Conservation (phyloP, 73 alveolate species). For the Stentor roeselii region DNA sequence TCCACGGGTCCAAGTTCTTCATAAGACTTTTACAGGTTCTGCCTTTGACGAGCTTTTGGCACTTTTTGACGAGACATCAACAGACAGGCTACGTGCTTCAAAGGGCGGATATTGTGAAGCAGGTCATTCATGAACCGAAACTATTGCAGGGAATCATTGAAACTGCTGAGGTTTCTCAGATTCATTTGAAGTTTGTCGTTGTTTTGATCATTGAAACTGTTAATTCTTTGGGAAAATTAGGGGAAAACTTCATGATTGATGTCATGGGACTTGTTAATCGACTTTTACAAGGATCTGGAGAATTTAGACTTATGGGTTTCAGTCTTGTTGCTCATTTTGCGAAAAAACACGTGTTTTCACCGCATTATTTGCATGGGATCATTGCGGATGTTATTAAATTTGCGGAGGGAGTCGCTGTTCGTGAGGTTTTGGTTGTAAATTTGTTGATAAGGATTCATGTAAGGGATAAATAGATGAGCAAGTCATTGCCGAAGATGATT, state of each 20-base stretch:
- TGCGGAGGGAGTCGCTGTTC: background rate
- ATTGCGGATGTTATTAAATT: background rate
- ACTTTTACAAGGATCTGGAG: background rate
- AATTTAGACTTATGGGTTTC: background rate
- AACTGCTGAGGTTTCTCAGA: background rate
- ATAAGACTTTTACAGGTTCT: background rate
- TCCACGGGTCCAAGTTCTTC: background rate
- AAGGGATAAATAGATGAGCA: background rate
- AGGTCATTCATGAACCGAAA: background rate
- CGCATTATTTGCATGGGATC: slow-evolving; percentile 7
- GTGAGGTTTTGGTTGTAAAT: background rate
- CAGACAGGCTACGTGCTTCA: background rate
- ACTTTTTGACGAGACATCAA: slow-evolving; percentile 6
- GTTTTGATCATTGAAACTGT: background rate
- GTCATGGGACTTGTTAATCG: background rate
- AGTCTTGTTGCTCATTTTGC: background rate
- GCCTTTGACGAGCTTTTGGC: background rate
- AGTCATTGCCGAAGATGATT: background rate
- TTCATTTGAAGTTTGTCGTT: background rate
- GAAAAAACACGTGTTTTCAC: background rate
- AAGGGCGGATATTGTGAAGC: slow-evolving; percentile 4
- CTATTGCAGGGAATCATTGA: background rate
- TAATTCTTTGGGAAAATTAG: background rate
- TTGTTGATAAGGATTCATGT: background rate
- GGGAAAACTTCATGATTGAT: background rate